These are phyloP conservation scores for Capsicum pubescens DNA, from an alignment of 257 asterid species.

Conservation along the genomic window DNA sequence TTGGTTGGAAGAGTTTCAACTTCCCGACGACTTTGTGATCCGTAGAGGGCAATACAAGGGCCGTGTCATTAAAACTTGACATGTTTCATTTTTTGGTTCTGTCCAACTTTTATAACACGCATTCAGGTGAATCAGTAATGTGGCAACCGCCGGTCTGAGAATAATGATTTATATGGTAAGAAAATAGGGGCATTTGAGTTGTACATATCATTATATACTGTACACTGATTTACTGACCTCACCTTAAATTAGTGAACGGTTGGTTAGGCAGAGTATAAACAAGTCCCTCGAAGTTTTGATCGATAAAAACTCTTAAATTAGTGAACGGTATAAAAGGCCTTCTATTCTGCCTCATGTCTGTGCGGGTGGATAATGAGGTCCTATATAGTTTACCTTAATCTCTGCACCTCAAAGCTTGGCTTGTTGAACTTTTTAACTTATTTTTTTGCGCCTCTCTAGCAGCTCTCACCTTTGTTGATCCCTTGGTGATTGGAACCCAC, in stretches of 20 bases:
- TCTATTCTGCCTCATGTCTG: neutral
- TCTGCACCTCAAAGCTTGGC: neutral
- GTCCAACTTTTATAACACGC: slow-evolving; percentile 31
- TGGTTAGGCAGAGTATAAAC: neutral
- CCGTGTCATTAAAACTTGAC: slow-evolving; percentile 68
- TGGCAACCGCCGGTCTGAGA: slow-evolving; percentile 41
- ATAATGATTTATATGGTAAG: slow-evolving; percentile 44
- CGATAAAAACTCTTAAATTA: neutral
- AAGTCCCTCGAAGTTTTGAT: neutral
- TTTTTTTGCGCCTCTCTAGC: too few species aligned
- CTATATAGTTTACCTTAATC: neutral
- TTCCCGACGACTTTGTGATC: slow-evolving; percentile 87
- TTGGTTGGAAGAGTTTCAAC: slow-evolving; percentile 94
- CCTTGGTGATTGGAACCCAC: too few species aligned
- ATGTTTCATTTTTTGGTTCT: slow-evolving; percentile 40
- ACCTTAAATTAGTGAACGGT: slow-evolving; percentile 32
- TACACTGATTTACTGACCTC: slow-evolving; percentile 49
- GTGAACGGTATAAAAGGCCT: too few species aligned
- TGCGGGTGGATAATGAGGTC: neutral
- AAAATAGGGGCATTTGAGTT: slow-evolving; percentile 58
- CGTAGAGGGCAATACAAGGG: slow-evolving; percentile 96
- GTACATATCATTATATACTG: slow-evolving; percentile 66
- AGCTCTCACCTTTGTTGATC: too few species aligned
- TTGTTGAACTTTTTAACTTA: neutral
- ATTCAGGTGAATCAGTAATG: slow-evolving; percentile 41